Evolutionary conservation across 2,329 filamentous ascomycete species (phyloP).

Genomic region (Seiridium unicorne): DNA sequence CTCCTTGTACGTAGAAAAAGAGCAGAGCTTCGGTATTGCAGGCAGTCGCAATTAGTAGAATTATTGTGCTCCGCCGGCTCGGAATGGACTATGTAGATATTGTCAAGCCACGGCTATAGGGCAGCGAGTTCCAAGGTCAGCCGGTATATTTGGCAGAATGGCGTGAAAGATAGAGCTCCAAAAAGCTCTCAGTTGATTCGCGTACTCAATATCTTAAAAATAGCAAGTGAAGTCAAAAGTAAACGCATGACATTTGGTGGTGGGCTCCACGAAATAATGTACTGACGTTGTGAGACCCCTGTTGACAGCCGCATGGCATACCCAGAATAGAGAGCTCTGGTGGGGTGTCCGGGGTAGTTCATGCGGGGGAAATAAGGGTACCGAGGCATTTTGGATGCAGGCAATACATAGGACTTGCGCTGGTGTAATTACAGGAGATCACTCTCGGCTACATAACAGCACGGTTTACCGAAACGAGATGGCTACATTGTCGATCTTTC

Average conservation of each 20-base stretch:
- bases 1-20: too few relatives aligned
- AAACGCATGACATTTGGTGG: background rate
- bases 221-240: too few relatives aligned
- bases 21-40: too few relatives aligned
- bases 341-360: conserved; percentile 19
- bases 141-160: too few relatives aligned
- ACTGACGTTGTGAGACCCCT: background rate
- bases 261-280: background rate
- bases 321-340: conserved; percentile 8
- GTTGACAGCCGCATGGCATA: conserved; percentile 3
- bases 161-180: too few relatives aligned
- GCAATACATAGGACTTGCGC: background rate
- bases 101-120: too few relatives aligned
- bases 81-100: too few relatives aligned
- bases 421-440: background rate
- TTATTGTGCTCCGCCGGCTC: too few relatives aligned
- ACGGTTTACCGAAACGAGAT: background rate
- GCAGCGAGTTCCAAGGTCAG: too few relatives aligned
- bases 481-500: background rate
- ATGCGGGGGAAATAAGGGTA: conserved; percentile 15
- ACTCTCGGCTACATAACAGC: background rate
- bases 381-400: conserved; percentile 21
- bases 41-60: too few relatives aligned
- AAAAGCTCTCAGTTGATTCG: too few relatives aligned
- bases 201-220: too few relatives aligned